Evolutionary conservation across 2,329 filamentous ascomycete species (phyloP).

Genomic region (Talaromyces sp.): DNA sequence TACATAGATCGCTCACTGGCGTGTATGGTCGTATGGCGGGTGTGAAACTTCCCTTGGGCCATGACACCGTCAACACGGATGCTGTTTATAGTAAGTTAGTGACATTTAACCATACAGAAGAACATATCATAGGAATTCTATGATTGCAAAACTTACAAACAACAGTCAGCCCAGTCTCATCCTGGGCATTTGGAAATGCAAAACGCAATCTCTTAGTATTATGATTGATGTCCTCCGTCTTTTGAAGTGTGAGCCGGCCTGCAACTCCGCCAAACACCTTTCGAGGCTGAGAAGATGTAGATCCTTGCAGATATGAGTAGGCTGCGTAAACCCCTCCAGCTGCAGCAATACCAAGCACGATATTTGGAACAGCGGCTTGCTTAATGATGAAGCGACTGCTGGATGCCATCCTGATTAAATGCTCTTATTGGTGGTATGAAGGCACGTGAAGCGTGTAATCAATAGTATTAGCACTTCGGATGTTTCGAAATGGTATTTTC

Average conservation of each 20-base stretch:
- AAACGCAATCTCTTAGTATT: constrained; percentile 17
- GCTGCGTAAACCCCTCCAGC: constrained; percentile 10
- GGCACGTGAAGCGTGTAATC: not conserved
- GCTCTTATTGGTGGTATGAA: not conserved
- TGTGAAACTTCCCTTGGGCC: constrained; percentile 55
- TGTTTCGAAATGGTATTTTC: not conserved
- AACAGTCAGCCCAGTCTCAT: constrained; percentile 13
- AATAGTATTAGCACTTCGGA: not conserved
- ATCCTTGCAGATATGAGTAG: constrained; percentile 10
- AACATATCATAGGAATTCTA: not conserved
- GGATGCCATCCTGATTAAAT: not conserved
- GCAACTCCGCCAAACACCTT: constrained; percentile 3
- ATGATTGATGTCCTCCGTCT: constrained; percentile 14
- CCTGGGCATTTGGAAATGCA: constrained; percentile 9
- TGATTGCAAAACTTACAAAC: constrained; percentile 11
- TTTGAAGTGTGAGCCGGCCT: constrained; percentile 6
- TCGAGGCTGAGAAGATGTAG: not conserved
- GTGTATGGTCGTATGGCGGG: constrained; percentile 66
- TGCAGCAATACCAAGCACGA: constrained; percentile 7
- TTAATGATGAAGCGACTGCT: constrained; percentile 1
- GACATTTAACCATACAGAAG: not conserved
- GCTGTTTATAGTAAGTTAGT: constrained; percentile 28
- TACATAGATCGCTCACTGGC: constrained; percentile 55
- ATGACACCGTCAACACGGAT: constrained; percentile 60
- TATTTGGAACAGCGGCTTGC: constrained; percentile 3